Evolutionary conservation across 2,329 filamentous ascomycete species (phyloP), one percentile per base, ranked within the genome.

Genomic region (Claviceps sorghi): DNA sequence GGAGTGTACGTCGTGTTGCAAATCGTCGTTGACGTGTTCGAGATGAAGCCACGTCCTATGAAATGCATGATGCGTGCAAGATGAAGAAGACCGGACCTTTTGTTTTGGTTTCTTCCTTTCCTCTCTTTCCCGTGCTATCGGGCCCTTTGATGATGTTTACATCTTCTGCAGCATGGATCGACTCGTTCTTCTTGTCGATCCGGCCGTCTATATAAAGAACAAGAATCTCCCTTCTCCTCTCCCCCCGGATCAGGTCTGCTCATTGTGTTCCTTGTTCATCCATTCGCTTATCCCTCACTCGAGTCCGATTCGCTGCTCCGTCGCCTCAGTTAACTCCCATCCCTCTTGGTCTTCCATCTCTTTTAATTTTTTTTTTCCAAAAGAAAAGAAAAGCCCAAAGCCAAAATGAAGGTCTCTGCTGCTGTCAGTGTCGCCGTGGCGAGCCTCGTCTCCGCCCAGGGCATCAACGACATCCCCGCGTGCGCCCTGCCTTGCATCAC

Each of bases 401-500:
- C 36, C 64, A 70, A 66, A 32, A 70, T 70, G 68, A 70, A 69
- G 67, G 65, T 57, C 54, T 32, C 60, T 61, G 52, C 66, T 53
- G 49, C 66, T 58, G 62, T 62, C 54, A 59, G 64, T 56, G 50
- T 67, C 52, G 59, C 62, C 59, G 60, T 69, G 56, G 64, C 63
- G 58, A 60, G 65, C 53, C 57, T 64, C 51, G 68, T 59, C 45
- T 56, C 58, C 51, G 69, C 68, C 57, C 65, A 68, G 64, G 57
- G 59, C 53, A 58, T 54, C 50, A 47, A 29, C 44, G 66, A 68
- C 54, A 62, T 71, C 52, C 69, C 70, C 58, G 49, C 54, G 52
- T 72, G 70, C 58, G 67, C 69, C 38, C 44, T 63, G n/a, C 50
- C 61, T 41, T 71, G 69, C 61, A 60, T 72, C 38, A 57, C 61